Percentiles rank a stretch among this genome's conserved stretches.
phyloP scores from a whole-genome alignment of 2,329 filamentous ascomycete species.

The Didymella glomerata region DNA sequence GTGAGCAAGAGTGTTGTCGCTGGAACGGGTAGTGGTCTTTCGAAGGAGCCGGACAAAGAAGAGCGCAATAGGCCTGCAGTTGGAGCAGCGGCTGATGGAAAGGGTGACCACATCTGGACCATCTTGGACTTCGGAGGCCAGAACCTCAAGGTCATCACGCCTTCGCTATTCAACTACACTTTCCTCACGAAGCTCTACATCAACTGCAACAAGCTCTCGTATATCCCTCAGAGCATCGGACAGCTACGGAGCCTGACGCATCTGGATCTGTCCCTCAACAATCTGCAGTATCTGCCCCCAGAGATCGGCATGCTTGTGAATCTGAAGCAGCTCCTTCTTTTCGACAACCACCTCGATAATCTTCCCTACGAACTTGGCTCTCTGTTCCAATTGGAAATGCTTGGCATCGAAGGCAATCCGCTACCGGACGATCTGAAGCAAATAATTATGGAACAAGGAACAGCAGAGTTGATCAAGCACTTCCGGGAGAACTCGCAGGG shows the following conservation, averaged over 20 bases:
- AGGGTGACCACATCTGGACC: conserved; percentile 79
- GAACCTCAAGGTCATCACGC: conserved; percentile 82
- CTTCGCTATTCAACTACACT: conserved; percentile 81
- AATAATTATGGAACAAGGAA: conserved; percentile 86
- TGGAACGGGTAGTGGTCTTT: conserved; percentile 59
- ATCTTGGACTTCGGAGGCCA: conserved; percentile 97
- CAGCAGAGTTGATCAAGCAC: conserved; percentile 81
- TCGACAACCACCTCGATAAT: conserved; percentile 86
- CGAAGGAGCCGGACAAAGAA: conserved; percentile 62
- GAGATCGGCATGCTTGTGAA: conserved; percentile 98
- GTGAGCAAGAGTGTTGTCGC: conserved; percentile 73
- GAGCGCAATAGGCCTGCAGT: conserved; percentile 72
- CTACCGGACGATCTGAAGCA: conserved; percentile 78
- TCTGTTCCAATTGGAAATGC: conserved; percentile 83
- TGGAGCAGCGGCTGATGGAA: conserved; percentile 55
- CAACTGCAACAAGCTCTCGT: conserved; percentile 87
- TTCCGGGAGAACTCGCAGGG: conserved; percentile 85
- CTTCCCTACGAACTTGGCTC: conserved; percentile 89
- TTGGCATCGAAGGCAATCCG: conserved; percentile 93
- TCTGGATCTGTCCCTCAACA: conserved; percentile 89
- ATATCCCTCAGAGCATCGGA: conserved; percentile 82
- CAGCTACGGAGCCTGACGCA: conserved; percentile 80
- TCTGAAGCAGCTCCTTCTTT: conserved; percentile 82
- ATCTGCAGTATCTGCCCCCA: conserved; percentile 79
- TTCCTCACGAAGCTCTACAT: conserved; percentile 94